Base-by-base conservation (phyloP, 164 flowering plant genomes). In the Brasenia schreberi region DNA sequence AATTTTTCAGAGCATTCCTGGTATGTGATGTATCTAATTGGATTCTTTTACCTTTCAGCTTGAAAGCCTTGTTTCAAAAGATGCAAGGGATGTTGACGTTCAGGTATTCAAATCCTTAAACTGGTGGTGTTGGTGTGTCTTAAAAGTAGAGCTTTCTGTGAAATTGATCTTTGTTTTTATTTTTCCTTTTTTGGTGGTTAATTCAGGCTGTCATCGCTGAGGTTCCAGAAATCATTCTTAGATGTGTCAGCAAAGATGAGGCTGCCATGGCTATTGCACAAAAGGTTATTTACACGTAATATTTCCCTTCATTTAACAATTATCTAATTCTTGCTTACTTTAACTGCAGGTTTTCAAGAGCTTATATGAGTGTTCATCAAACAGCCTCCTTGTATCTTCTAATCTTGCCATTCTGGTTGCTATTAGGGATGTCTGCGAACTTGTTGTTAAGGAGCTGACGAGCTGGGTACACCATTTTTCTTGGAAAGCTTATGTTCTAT, bases 231-330 rank as follows among this genome's bases (percentile, higher is more conserved):
- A 89, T 92, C 72, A 84, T 95, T 65, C 84, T 88, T 19, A 84
- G 83, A 75, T 90, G 97, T 76, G 70, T 82, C 23, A 88, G 92
- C 80, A 83, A 97, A 64, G 98, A 95, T 82, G 98, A 95, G 75
- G 92, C 95, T 76, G 91, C 99, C 11, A 74, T 95, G 78, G 96
- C 97, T 74, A 87, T 92, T 58, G 97, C 99, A 43, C 98, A 87
- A 59, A 92, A 88, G 95, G 98, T 90, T 43, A 67, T 63, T 17
- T 75, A 49, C 7, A 49, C 10, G 16, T 49, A 14, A 49, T 49
- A 67, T 60, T 71, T 5, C 62, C 16, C 23, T 17, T 63, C 62
- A 23, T 43, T 5, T 7, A 53, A 6, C 19, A 19, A 19, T 14
- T 23, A 19, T 68, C 33, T 67, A 53, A 27, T 61, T 64, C 1